Base-by-base conservation (phyloP, 768 basidiomycete species). In the Mycena indigotica region DNA sequence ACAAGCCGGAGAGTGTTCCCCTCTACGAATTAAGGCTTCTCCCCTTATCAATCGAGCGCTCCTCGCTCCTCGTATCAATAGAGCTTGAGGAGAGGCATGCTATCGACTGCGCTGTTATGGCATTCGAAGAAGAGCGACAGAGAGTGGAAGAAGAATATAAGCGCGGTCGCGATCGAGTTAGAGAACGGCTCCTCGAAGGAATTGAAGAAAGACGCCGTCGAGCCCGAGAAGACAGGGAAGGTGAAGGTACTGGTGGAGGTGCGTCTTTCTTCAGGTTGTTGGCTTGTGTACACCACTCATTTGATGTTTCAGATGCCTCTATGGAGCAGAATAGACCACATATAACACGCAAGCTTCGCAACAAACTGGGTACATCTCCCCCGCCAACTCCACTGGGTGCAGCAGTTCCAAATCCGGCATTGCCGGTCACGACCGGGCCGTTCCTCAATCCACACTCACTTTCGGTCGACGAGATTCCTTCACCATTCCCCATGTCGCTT, bases 201-300 rank as follows among this genome's bases (percentile, higher is more conserved):
- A 88, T 94, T 62, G 91, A 93, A 69, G 92, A 94, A 67, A 79
- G 91, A 28, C 72, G 91, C 54, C 77, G 85, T 63, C 75, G 88
- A 57, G 92, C 92, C 26, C 76, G 92, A 52, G 92, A 94, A 60
- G 92, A 94, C 75, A 93, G 93, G 68, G 92, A 93, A 58, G 89
- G 91, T 59, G 92, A 94, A 64, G 91, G 89, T n/a, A 86, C 84
- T 16, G 79, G 83, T 39, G 86, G 85, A 52, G 88, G 84, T 86
- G 48, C 55, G 82, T 75, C 28, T 52, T 35, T 23, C 40, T 52
- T 41, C 44, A n/a, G n/a, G n/a, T 46, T 29, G 54, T 49, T 35
- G 56, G 49, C n/a, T 26, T 51, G 21, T 41, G 64, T 30, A 39
- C 39, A 24, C 52, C 52, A 39, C 51, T 55, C 25, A 32, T 56